Percentiles rank a stretch among this genome's conserved stretches.
These are phyloP conservation scores for Sphaerobolus stellatus DNA, from an alignment of 1,284 basidiomycete genomes.

Conservation along the genomic window DNA sequence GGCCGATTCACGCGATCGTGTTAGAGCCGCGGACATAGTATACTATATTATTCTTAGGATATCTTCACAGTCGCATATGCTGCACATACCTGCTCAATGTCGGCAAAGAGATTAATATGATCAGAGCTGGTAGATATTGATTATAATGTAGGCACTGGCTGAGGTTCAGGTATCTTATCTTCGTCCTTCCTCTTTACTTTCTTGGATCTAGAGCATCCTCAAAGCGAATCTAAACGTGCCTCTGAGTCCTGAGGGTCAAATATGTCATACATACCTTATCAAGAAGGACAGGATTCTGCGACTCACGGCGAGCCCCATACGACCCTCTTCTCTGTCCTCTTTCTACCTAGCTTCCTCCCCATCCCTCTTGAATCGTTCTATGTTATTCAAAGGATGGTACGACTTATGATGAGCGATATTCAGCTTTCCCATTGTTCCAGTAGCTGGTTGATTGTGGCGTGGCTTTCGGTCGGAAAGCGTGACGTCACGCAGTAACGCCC, in stretches of 20 bases:
- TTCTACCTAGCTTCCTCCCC: conserved; percentile 73
- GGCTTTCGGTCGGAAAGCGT: too few relatives aligned
- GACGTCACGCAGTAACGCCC: background rate
- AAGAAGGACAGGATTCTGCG: too few relatives aligned
- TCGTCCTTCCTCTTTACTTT: conserved; percentile 42
- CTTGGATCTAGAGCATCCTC: conserved; percentile 53
- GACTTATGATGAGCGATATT: conserved; percentile 90
- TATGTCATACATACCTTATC: background rate
- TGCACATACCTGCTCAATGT: conserved; percentile 58
- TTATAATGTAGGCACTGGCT: conserved; percentile 14
- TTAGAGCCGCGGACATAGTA: conserved; percentile 45
- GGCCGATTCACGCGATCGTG: conserved; percentile 39
- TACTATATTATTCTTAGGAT: conserved; percentile 29
- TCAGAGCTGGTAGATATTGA: conserved; percentile 31
- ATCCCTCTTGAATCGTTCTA: conserved; percentile 73
- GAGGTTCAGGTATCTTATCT: conserved; percentile 32
- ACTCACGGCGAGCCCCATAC: conserved; percentile 68
- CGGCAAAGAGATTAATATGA: conserved; percentile 80
- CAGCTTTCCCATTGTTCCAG: conserved; percentile 81
- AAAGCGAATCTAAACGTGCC: conserved; percentile 66
- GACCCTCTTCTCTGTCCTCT: conserved; percentile 66
- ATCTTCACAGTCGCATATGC: conserved; percentile 6
- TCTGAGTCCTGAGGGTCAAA: conserved; percentile 65
- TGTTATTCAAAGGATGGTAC: conserved; percentile 83
- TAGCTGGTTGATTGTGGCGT: too few relatives aligned